Evolutionary conservation across 306 rosid species (phyloP), one percentile per base, ranked within the genome.

Genomic region (Glycine soja): DNA sequence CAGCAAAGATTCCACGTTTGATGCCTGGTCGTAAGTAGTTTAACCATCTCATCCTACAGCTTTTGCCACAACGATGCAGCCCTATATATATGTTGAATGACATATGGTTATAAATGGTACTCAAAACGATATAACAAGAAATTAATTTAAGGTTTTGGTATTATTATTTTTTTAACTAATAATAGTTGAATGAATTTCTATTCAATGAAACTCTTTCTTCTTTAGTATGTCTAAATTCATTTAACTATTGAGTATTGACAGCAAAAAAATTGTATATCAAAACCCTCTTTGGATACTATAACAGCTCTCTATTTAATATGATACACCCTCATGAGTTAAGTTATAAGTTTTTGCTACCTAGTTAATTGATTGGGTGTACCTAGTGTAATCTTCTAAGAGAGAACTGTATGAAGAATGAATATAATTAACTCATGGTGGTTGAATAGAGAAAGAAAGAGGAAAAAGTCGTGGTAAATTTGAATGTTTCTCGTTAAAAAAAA

Each of bases 11-110:
- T 12, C 94, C 94, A 2, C 89, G 91, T 81, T 92, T 90, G 79
- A 92, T 92, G 61, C 87, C 91, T 36, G 97, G 97, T 75, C 90
- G 76, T 2, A 92, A 80, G 62, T 88, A 92, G 80, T 90, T 92
- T 63, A 90, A 82, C 97, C 97, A 90, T 92, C 97, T 87, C 9
- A 92, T 62, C 75, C 97, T 88, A 46, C 97, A 92, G 80, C 97
- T 90, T 87, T 92, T 92, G 10, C 94, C 94, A 77, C 97, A 88
- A 19, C 94, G 90, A 47, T 90, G 83, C 86, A 92, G 70, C 30
- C 97, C 94, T 92, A 68, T 54, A 75, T 8, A 24, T 24, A 24
- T 52, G 56, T 24, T 24, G 45, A 69, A 62, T 3, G 10, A 11
- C 5, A 36, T 2, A 72, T 53, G 57, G 46, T 3, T 4, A 12